These are phyloP conservation scores for Aspergillus aculeatus DNA, from an alignment of 2,329 filamentous ascomycete genomes.

Conservation along the genomic window DNA sequence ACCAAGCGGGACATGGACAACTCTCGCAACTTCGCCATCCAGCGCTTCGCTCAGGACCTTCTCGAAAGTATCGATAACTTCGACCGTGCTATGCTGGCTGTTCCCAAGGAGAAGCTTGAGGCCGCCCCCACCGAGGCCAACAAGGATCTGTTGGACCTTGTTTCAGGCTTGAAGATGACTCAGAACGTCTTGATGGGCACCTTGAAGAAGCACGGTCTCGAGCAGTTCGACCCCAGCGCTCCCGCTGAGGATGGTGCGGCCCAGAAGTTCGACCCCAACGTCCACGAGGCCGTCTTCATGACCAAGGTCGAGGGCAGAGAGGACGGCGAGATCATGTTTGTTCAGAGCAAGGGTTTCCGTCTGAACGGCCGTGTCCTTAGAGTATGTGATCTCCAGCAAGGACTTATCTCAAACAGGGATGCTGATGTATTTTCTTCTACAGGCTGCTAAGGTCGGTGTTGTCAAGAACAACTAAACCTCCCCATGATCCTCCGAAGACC, in stretches of 20 bases:
- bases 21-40: constrained; percentile 89
- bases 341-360: constrained; percentile 93
- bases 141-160: constrained; percentile 74
- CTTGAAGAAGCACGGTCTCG: constrained; percentile 88
- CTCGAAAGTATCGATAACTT: constrained; percentile 96
- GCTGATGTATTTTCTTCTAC: constrained; percentile 9
- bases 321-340: constrained; percentile 84
- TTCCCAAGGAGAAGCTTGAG: constrained; percentile 70
- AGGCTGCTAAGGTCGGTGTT: constrained; percentile 90
- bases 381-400: constrained; percentile 37
- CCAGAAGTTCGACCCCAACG: constrained; percentile 92
- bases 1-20: constrained; percentile 85
- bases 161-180: constrained; percentile 93
- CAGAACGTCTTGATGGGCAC: constrained; percentile 83
- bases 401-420: background rate
- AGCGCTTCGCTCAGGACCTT: constrained; percentile 89
- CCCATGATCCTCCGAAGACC: constrained; percentile 12
- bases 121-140: constrained; percentile 54
- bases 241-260: constrained; percentile 50
- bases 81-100: constrained; percentile 81
- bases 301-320: constrained; percentile 83
- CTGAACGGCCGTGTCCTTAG: constrained; percentile 87
- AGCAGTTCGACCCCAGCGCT: constrained; percentile 74
- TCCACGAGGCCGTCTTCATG: constrained; percentile 96
- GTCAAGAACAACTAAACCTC: constrained; percentile 69